A percentile compares a stretch with the other conserved stretches of the same genome.
phyloP scores from a whole-genome alignment of 2,329 filamentous ascomycete genomes.

The Curvularia eragrostidis region DNA sequence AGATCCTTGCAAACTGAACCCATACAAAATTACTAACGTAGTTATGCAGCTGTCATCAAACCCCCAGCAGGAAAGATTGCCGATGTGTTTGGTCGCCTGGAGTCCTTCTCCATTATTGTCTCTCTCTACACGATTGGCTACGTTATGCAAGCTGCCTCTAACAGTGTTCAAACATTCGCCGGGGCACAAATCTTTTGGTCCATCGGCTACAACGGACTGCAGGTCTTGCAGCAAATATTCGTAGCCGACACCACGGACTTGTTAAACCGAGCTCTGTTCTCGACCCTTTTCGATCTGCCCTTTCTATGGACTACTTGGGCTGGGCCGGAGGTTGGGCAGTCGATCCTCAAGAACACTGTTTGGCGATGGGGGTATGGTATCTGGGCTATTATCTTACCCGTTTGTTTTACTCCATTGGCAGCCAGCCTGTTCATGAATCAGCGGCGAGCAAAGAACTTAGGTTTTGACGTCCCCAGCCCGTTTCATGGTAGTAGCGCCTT shows the following conservation, averaged over 20 bases:
- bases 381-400: slow-evolving; percentile 66
- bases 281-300: slow-evolving; percentile 64
- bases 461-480: slow-evolving; percentile 52
- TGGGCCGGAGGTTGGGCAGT: slow-evolving; percentile 60
- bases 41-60: slow-evolving; percentile 60
- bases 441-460: slow-evolving; percentile 59
- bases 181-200: slow-evolving; percentile 68
- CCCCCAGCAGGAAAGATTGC: slow-evolving; percentile 67
- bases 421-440: slow-evolving; percentile 61
- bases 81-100: slow-evolving; percentile 67
- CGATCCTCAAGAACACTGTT: slow-evolving; percentile 55
- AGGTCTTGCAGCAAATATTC: slow-evolving; percentile 69
- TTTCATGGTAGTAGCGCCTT: slow-evolving; percentile 46
- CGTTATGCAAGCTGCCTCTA: slow-evolving; percentile 63
- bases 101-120: slow-evolving; percentile 63
- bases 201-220: slow-evolving; percentile 65
- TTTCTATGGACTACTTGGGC: slow-evolving; percentile 69
- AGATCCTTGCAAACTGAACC: not conserved
- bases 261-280: slow-evolving; percentile 65
- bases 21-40: not conserved
- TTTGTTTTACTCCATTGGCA: slow-evolving; percentile 62
- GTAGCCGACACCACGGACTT: slow-evolving; percentile 66
- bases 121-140: slow-evolving; percentile 64
- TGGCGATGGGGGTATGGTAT: slow-evolving; percentile 71
- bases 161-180: slow-evolving; percentile 60